phyloP scores from a whole-genome alignment of 495 filamentous ascomycete species.

The Penicillium bovifimosum region DNA sequence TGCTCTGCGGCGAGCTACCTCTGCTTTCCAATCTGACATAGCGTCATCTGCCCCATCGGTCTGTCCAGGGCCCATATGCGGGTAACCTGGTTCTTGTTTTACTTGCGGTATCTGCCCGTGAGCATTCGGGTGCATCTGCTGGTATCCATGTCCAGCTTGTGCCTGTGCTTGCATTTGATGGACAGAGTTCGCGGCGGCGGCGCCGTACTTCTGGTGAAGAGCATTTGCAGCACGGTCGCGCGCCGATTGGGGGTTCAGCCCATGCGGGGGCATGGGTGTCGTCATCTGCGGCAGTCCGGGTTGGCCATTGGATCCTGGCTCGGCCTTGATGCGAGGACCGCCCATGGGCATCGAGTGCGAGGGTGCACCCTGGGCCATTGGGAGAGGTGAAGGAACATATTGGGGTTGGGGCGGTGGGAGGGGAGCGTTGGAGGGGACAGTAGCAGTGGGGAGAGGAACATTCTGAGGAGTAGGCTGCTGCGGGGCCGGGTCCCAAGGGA shows the following conservation, averaged over 20 bases:
- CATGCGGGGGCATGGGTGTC: conserved; percentile 30
- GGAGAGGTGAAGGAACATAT: conserved; percentile 28
- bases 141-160: conserved; percentile 39
- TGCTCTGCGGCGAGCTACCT: conserved; percentile 50
- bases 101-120: conserved; percentile 43
- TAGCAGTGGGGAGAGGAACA: conserved; percentile 39
- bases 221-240: conserved; percentile 62
- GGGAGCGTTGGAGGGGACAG: conserved; percentile 58
- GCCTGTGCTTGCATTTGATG: conserved; percentile 54
- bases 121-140: conserved; percentile 36
- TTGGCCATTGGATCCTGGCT: conserved; percentile 56
- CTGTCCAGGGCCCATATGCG: conserved; percentile 51
- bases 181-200: conserved; percentile 63
- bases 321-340: conserved; percentile 62
- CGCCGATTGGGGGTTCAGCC: conserved; percentile 47
- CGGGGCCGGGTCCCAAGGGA: conserved; percentile 88
- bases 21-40: conserved; percentile 51
- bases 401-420: conserved; percentile 32
- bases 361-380: conserved; percentile 31
- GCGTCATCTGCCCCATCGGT: conserved; percentile 61
- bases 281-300: conserved; percentile 37
- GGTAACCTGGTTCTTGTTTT: conserved; percentile 45
- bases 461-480: conserved; percentile 40
- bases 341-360: conserved; percentile 24
- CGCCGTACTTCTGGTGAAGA: conserved; percentile 65